Evolutionary conservation across 1,139 yeast species (phyloP), one percentile per base, ranked within the genome.

Genomic region (Yamadazyma taylorii): DNA sequence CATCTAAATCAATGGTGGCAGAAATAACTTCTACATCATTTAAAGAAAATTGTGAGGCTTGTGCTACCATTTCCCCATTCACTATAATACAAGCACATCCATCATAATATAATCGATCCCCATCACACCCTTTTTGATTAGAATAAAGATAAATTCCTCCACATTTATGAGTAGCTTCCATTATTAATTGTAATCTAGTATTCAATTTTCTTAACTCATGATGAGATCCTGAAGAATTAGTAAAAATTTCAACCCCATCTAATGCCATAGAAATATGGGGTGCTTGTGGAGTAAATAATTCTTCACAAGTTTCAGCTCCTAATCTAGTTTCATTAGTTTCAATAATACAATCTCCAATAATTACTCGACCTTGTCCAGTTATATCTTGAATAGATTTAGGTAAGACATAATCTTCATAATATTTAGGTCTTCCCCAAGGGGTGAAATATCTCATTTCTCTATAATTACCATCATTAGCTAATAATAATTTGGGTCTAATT

Each of bases 301-400:
- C 99, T 58, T 92, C 99, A 60, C 99, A 92, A 2, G 98, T 92
- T 62, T 92, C 99, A 38, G 90, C 88, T 10, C 98, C 99, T 43
- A 92, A 73, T 35, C 85, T 81, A 0, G 97, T 88, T 52, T 89
- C 97, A 43, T 79, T 60, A 0, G 96, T 85, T 40, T 84, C 79
- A 36, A 92, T 67, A 6, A 88, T 83, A 43, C 95, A 94, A 66
- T 92, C 97, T 35, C 99, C 99, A 60, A 92, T 81, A 22, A 75
- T 76, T 14, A 88, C 95, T 11, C 66, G 59, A 9, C 64, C 51
- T 58, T 87, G 95, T 9, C 81, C 83, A 0, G 87, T 78, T 35
- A 83, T 60, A 40, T 66, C 67, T 43, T 77, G 78, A 39, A 90
- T 79, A 47, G 65, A 56, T 37, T 81, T 72, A 3, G 98, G 98